These are phyloP conservation scores for Colletotrichum gigasporum DNA, from an alignment of 2,329 filamentous ascomycete genomes.

Conservation along the genomic window DNA sequence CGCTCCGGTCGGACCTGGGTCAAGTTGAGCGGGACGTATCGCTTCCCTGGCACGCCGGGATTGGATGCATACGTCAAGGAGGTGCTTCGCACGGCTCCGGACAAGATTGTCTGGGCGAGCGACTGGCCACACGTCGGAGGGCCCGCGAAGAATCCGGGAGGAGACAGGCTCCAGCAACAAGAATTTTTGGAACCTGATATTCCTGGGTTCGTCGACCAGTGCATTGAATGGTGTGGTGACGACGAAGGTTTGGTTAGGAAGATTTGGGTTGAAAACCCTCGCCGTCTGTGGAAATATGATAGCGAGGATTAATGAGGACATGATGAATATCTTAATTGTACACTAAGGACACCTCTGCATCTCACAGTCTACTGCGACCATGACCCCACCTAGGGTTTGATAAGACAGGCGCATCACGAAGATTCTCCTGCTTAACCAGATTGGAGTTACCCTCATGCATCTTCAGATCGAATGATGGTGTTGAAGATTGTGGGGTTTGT, in stretches of 20 bases:
- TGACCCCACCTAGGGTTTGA: no score
- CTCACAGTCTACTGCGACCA: no score
- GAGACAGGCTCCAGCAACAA: neutral
- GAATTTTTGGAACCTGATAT: slow-evolving; percentile 1
- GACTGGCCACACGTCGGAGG: slow-evolving; percentile 24
- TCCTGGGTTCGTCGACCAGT: neutral
- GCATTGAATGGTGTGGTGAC: slow-evolving; percentile 1
- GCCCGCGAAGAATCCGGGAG: neutral
- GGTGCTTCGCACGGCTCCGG: slow-evolving; percentile 5
- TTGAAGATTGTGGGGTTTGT: no score
- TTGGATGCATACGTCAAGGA: slow-evolving; percentile 2
- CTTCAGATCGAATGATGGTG: no score
- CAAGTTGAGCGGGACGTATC: slow-evolving; percentile 6
- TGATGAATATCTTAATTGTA: neutral
- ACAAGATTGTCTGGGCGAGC: slow-evolving; percentile 19
- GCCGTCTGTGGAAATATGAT: neutral
- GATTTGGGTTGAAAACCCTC: slow-evolving; percentile 1
- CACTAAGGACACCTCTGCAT: neutral
- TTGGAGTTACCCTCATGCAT: no score
- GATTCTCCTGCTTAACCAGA: no score
- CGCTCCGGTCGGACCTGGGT: neutral
- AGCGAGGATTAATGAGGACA: neutral
- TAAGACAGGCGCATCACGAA: no score
- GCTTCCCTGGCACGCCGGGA: neutral
- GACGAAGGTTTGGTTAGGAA: neutral